Evolutionary conservation across 1,284 basidiomycete species (phyloP).

Genomic region (Ceratobasidium sp.): DNA sequence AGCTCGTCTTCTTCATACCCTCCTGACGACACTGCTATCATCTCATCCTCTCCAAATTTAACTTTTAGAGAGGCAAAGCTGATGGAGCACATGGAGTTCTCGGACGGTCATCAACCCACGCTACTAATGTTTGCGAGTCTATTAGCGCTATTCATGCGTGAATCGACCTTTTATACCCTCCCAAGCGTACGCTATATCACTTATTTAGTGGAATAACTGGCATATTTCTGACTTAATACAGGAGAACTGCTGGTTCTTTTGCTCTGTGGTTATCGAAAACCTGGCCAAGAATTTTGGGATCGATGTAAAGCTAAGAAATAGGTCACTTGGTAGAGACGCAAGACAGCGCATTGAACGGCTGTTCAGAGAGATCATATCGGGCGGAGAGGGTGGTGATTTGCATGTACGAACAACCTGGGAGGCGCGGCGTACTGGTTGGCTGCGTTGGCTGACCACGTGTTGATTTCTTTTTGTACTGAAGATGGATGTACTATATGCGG

Average conservation of each 20-base stretch:
- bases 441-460: no score
- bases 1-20: neutral
- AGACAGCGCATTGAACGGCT: neutral
- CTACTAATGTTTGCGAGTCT: neutral
- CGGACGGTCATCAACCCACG: neutral
- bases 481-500: no score
- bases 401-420: no score
- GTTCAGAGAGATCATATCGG: neutral
- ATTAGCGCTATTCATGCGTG: neutral
- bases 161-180: neutral
- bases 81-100: neutral
- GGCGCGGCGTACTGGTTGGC: no score
- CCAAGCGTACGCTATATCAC: neutral
- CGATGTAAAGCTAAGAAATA: neutral
- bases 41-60: neutral
- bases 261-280: slow-evolving; percentile 8
- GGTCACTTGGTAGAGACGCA: neutral
- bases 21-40: slow-evolving; percentile 3
- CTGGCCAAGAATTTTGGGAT: neutral
- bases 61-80: neutral
- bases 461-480: no score
- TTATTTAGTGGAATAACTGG: neutral
- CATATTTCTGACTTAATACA: neutral
- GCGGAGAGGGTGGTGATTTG: no score
- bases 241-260: slow-evolving; percentile 15